Conservation (phyloP, 148 eudicot species). For the Polygonum aviculare region DNA sequence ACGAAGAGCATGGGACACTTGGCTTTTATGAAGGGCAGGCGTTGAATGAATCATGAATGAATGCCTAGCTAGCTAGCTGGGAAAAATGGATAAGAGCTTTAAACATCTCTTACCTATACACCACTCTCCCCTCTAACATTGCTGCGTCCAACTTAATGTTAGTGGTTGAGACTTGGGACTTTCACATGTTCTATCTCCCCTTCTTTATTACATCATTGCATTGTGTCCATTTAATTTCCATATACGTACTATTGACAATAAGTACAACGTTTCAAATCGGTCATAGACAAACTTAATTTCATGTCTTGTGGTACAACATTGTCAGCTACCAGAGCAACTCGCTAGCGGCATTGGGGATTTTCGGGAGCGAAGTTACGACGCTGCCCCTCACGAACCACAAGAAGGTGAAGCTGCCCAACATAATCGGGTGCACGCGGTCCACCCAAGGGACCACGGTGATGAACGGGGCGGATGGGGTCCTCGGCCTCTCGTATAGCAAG, state of each 20-base stretch:
- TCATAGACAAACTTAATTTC: no score
- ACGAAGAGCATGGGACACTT: background rate
- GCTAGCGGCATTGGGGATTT: constrained; percentile 22
- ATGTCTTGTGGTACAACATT: background rate
- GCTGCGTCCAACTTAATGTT: background rate
- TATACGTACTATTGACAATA: no score
- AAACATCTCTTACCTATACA: background rate
- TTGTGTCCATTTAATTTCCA: background rate
- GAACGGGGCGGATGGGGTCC: constrained; percentile 27
- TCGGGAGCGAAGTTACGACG: constrained; percentile 26
- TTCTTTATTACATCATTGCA: background rate
- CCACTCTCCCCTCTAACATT: background rate
- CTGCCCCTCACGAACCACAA: background rate
- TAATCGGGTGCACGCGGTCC: constrained; percentile 34
- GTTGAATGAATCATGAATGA: constrained; percentile 2
- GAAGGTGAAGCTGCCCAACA: constrained; percentile 9
- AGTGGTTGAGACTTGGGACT: background rate
- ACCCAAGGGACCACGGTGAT: constrained; percentile 16
- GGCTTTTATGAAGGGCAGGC: constrained; percentile 7
- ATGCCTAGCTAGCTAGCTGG: constrained; percentile 5
- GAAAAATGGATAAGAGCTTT: constrained; percentile 7
- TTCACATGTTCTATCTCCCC: constrained; percentile 1
- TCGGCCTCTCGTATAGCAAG: constrained; percentile 37
- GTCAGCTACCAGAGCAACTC: constrained; percentile 30
- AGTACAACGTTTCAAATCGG: background rate